Evolutionary conservation across 1,284 basidiomycete species (phyloP), one percentile per base, ranked within the genome.

Genomic region (Naganishia cerealis): DNA sequence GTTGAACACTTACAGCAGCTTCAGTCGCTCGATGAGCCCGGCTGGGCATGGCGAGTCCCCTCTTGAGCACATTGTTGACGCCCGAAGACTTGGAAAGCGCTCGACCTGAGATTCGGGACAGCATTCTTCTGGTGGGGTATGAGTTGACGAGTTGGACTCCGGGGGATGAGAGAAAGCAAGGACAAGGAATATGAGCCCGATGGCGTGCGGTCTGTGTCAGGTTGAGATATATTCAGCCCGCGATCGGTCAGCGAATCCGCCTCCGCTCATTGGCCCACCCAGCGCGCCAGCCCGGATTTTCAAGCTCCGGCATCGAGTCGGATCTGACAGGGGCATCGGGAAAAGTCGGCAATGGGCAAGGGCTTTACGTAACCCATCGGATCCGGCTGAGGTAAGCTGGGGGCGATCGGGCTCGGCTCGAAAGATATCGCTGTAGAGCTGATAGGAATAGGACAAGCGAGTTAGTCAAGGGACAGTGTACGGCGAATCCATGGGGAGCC

Each of bases 21-120:
- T 80, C 79, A 67, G 75, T 71, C n/a, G 79, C 80, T 48, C 75
- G 72, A 38, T 75, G 73, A 9, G 78, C 75, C 71, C 76, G 75
- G 43, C 75, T 76, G 29, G 80, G 76, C 54, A 76, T 76, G 42
- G 80, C 80, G 62, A 78, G 75, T 18, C 67, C 67, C 50, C 67
- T 26, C 67, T 65, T 68, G 33, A 48, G 24, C 38, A 66, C 63
- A 53, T 68, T 59, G 43, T 39, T 57, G 33, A 54, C 48, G 38
- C 36, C 38, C 18, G 50, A 26, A 10, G 61, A 18, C 39, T 63
- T 63, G n/a, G 61, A 18, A 13, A 42, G 53, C 12, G 61, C 50
- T 54, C 61, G 50, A 54, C 61, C 61, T 21, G 61, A 63, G 38
- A 63, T 63, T 63, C 61, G 61, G 39, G 61, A 63, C 52, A 63